Base-by-base conservation (phyloP, 164 flowering plant species). In the Magnolia kwangsiensis region DNA sequence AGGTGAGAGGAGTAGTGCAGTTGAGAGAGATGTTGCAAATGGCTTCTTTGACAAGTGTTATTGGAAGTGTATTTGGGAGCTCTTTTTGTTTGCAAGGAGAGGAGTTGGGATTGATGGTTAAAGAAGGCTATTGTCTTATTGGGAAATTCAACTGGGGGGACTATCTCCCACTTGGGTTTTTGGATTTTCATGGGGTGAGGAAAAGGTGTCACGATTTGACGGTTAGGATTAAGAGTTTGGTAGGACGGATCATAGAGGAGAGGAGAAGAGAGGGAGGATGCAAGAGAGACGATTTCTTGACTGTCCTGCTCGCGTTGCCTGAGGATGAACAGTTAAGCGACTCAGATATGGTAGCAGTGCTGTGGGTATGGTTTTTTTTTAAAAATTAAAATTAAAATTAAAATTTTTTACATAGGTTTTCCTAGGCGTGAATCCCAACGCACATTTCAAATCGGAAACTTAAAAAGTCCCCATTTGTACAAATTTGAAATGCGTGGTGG, bases 121-220 rank as follows among this genome's bases (percentile, higher is more conserved):
- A 79, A 65, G 94, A 95, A 85, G 97, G 98, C 77, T 95, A 91
- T 78, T 95, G 90, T 10, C 68, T 95, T 71, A 86, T 95, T 21
- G 84, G 80, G 0, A 81, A 73, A 29, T 90, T 90, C 29, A 90
- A 91, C 77, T 88, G 85, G 93, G 90, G 84, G 9, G 98, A 95
- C 70, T 81, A 90, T 73, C 85, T 91, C 76, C 87, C 89, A 4
- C n/a, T 91, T 2, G 81, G 90, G 66, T 86, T 88, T 51, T 73
- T 90, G 79, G 97, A 91, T 76, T 86, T 93, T 51, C 55, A 79
- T 73, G 96, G 95, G n/a, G 93, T 93, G 18, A 90, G 80, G 78
- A 87, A 88, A 70, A 93, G 90, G 85, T 90, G 94, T 63, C 82
- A 84, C 70, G 75, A 69, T 19, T 82, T 95, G 84, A 90, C 88